Conservation (phyloP, 495 filamentous ascomycete species). For the Penicillium manginii region DNA sequence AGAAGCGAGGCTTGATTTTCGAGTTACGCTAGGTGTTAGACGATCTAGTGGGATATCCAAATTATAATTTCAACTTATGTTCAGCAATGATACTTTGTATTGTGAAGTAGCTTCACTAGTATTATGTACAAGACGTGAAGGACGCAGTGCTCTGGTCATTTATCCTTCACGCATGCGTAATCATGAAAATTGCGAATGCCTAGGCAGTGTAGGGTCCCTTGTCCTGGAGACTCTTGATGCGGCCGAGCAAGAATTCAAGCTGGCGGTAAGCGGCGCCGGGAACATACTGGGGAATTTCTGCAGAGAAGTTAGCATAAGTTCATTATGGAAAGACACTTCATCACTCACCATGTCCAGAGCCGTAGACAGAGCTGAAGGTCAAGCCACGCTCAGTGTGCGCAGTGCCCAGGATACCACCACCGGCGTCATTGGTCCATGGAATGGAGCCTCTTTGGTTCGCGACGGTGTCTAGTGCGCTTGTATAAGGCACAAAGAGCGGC, state of each 20-base stretch:
- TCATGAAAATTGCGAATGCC: not conserved
- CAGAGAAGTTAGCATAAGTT: not conserved
- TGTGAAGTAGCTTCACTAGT: not conserved
- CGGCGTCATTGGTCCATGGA: slow-evolving; percentile 36
- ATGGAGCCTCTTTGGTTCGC: slow-evolving; percentile 12
- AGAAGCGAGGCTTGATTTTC: not conserved
- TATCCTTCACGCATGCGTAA: not conserved
- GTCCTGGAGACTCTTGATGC: slow-evolving; percentile 52
- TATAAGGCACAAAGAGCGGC: slow-evolving; percentile 69
- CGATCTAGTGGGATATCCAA: too few relatives aligned
- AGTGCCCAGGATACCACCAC: slow-evolving; percentile 63
- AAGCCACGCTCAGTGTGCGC: slow-evolving; percentile 69
- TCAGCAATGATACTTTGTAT: too few relatives aligned
- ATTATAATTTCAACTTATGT: too few relatives aligned
- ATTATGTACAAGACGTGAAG: not conserved
- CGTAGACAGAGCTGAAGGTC: slow-evolving; percentile 63
- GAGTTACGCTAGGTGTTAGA: too few relatives aligned
- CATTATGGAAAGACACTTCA: not conserved
- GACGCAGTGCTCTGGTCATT: not conserved
- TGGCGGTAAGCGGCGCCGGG: slow-evolving; percentile 68
- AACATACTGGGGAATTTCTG: slow-evolving; percentile 60
- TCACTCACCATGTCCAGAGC: slow-evolving; percentile 61
- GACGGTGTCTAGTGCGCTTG: slow-evolving; percentile 43
- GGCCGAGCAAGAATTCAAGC: slow-evolving; percentile 67
- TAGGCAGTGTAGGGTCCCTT: slow-evolving; percentile 38